Conservation (phyloP, 202 grass and related monocot species). For the Dendrocalamus latiflorus region DNA sequence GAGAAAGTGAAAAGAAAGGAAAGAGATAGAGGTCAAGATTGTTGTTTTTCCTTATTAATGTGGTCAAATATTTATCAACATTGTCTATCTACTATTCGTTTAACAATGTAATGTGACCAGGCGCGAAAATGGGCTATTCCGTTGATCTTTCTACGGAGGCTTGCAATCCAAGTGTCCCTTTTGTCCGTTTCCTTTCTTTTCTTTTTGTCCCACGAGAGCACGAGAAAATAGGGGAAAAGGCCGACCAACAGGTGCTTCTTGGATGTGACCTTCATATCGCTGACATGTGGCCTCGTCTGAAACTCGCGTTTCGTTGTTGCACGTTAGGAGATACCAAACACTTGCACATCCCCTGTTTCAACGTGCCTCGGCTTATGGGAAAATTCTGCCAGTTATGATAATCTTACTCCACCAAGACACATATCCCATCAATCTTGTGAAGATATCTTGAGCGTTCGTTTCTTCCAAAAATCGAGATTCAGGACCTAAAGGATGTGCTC, state of each 20-base stretch:
- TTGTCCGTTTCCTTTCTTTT: slow-evolving; percentile 11
- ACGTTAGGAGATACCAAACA: not conserved
- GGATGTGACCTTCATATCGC: no score
- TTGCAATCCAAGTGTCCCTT: not conserved
- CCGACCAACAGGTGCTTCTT: no score
- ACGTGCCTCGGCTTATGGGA: not conserved
- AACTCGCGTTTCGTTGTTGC: not conserved
- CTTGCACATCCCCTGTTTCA: not conserved
- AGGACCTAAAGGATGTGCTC: not conserved
- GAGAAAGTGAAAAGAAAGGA: no score
- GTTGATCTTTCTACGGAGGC: slow-evolving; percentile 3
- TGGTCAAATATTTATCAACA: no score
- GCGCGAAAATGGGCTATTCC: no score
- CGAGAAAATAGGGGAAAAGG: not conserved
- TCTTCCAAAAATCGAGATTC: not conserved
- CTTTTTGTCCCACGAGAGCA: not conserved
- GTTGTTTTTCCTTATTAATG: no score
- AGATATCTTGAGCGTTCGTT: not conserved
- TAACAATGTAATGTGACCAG: no score
- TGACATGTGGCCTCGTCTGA: no score
- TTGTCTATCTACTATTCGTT: no score
- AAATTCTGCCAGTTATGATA: not conserved
- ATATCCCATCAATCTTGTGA: not conserved
- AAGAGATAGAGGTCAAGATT: no score
- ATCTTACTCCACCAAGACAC: not conserved